A percentile compares a stretch with the other conserved stretches of the same genome.
Conservation (phyloP, 2,329 filamentous ascomycete species). For the Emergomyces orientalis region DNA sequence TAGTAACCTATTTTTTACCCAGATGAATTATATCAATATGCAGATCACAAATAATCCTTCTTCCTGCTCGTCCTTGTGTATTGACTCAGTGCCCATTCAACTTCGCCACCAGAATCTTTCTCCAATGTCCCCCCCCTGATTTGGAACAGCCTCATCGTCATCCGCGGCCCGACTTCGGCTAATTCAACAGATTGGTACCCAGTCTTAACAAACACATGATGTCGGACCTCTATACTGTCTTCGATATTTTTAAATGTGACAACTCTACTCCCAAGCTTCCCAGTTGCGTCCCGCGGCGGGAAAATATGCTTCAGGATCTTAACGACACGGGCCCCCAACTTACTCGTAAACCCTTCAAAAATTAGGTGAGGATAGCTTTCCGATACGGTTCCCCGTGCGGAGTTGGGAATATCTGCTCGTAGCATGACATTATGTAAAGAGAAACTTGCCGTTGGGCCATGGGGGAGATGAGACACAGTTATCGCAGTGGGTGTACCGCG, state of each 20-base stretch:
- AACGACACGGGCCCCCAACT: slow-evolving; percentile 69
- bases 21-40: not conserved
- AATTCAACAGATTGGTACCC: slow-evolving; percentile 82
- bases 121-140: slow-evolving; percentile 85
- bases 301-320: slow-evolving; percentile 92
- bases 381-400: slow-evolving; percentile 74
- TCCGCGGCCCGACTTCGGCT: slow-evolving; percentile 81
- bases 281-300: slow-evolving; percentile 71
- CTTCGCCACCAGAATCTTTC: slow-evolving; percentile 79
- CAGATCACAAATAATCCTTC: slow-evolving; percentile 74
- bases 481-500: slow-evolving; percentile 84
- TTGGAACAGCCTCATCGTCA: slow-evolving; percentile 96
- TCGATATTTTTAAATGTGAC: slow-evolving; percentile 93
- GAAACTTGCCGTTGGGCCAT: slow-evolving; percentile 80
- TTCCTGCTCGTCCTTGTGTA: slow-evolving; percentile 90
- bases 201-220: slow-evolving; percentile 90
- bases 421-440: slow-evolving; percentile 87
- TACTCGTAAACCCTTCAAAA: slow-evolving; percentile 84
- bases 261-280: slow-evolving; percentile 76
- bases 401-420: slow-evolving; percentile 84
- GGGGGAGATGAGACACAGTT: slow-evolving; percentile 77
- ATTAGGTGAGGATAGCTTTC: slow-evolving; percentile 92
- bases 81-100: slow-evolving; percentile 93
- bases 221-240: slow-evolving; percentile 76
- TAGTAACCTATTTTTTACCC: not conserved